Evolutionary conservation across 768 basidiomycete genomes (phyloP), one percentile per base, ranked within the genome.

Genomic region (Daedaleopsis nitida): DNA sequence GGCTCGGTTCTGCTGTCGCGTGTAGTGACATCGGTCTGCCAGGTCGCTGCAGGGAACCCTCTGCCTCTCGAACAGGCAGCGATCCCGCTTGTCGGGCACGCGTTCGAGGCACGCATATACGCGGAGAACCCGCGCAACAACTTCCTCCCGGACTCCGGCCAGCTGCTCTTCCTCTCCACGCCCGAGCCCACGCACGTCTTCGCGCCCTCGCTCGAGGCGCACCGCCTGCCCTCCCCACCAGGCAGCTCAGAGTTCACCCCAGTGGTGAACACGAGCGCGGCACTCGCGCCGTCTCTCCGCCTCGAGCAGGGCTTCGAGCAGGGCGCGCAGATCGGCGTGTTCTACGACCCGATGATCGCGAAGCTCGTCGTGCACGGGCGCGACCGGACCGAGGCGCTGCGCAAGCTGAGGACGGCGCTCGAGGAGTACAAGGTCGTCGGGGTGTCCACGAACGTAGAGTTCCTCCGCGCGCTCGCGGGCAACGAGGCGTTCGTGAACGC

Each of bases 51-150:
- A 16, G 94, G 95, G 0, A 96, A 96, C 72, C 81, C 86, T 0
- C 81, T 98, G 32, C 92, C 93, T 11, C 80, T 96, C 32, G 68
- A 75, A 0, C 96, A 97, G 73, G 80, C 83, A 0, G 77, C 86
- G 16, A 89, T 98, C 57, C 93, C 92, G 1, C 87, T 94, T 54
- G 86, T 91, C 0, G 96, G 96, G 6, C 96, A 96, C 65, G 92
- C 94, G 0, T 96, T 96, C 66, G 96, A 96, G 75, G 94, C 93
- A 8, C 86, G 96, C 19, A 96, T 98, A 62, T 97, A 98, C 70
- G 96, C 95, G 2, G 96, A 97, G 73, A 92, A 94, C 66, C 96
- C 95, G 21, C 86, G 93, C 60, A 94, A 95, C 72, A 84, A 92
- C 71, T 97, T 97, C 79, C 80, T 96, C 6, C 95, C 95, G 0